Evolutionary conservation across 2,329 filamentous ascomycete genomes (phyloP), one percentile per base, ranked within the genome.

Genomic region (Cucurbitaria berberidis): DNA sequence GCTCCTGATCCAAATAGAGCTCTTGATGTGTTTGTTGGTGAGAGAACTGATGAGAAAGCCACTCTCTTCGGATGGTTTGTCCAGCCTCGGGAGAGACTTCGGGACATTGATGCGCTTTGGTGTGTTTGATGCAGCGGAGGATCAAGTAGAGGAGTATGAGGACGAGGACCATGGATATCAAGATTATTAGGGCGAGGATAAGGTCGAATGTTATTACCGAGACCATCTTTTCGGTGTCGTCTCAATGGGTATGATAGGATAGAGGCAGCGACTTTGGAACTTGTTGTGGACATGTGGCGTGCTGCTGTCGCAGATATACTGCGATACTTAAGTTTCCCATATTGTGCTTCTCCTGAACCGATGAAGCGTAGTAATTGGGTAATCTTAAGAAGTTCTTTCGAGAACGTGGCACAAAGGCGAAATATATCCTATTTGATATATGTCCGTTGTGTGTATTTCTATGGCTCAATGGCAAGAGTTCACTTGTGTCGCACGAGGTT

Each of bases 121-220:
- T 19, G n/a, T 53, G 50, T 8, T 51, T 59, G 43, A 48, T 44
- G 40, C 48, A 53, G 35, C 51, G 52, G 15, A 56, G 48, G 15
- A 55, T 16, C 3, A 65, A 30, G 53, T 55, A 65, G n/a, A 57
- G n/a, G 16, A 62, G n/a, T 7, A 67, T 36, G 22, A 62, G 30
- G 26, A 52, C 44, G 22, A 67, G 51, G 22, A 65, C 45, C 0
- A 43, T 45, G 35, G 57, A 57, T 5, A 48, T 53, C 6, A 67
- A 36, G 10, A 61, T 42, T n/a, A 60, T 52, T 1, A 67, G 53
- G 9, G 57, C 49, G 13, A 61, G 40, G 44, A 65, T 57, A 2
- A 67, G 51, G 4, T 61, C 47, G 0, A 44, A 27, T 0, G 41
- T 43, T 3, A 42, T 30, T 29, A 42, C 39, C 15, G 21, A 43